A percentile compares a stretch with the other conserved stretches of the same genome.
phyloP scores from a whole-genome alignment of 2,329 filamentous ascomycete species.

The Beauveria brongniartii region DNA sequence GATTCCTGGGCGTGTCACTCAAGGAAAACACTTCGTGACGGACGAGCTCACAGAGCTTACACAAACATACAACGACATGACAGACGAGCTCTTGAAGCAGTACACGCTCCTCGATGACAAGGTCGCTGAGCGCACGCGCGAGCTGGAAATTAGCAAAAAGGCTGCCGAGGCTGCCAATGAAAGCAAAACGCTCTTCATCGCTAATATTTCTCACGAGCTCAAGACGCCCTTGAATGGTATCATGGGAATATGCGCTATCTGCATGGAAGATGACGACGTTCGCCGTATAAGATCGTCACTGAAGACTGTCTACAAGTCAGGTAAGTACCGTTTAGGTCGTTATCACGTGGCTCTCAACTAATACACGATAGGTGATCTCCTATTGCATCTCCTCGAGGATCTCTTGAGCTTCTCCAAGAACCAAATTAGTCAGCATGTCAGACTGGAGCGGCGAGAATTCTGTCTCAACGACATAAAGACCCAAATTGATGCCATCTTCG shows the following conservation, averaged over 20 bases:
- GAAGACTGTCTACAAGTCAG: conserved; percentile 82
- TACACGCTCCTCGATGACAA: conserved; percentile 79
- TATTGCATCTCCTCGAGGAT: conserved; percentile 82
- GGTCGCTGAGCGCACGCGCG: conserved; percentile 71
- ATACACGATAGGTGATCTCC: conserved; percentile 48
- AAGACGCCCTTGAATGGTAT: conserved; percentile 96
- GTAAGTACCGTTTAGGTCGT: conserved; percentile 15
- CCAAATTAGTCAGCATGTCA: conserved; percentile 79
- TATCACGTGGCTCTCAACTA: not conserved
- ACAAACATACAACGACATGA: conserved; percentile 86
- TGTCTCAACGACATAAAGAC: conserved; percentile 71
- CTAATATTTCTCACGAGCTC: conserved; percentile 81
- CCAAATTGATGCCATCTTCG: conserved; percentile 79
- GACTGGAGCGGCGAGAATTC: conserved; percentile 79
- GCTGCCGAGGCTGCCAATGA: conserved; percentile 92
- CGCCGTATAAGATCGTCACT: conserved; percentile 71
- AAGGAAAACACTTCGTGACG: conserved; percentile 65
- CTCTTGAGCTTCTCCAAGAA: conserved; percentile 91
- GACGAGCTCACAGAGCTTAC: conserved; percentile 84
- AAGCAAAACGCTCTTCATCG: conserved; percentile 95
- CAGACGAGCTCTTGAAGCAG: conserved; percentile 78
- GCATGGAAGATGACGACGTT: conserved; percentile 83
- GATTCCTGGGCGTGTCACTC: conserved; percentile 75
- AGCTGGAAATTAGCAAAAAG: conserved; percentile 84
- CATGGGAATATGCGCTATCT: conserved; percentile 85